Base-by-base conservation (phyloP, 257 asterid genomes). In the Datura wrightii region DNA sequence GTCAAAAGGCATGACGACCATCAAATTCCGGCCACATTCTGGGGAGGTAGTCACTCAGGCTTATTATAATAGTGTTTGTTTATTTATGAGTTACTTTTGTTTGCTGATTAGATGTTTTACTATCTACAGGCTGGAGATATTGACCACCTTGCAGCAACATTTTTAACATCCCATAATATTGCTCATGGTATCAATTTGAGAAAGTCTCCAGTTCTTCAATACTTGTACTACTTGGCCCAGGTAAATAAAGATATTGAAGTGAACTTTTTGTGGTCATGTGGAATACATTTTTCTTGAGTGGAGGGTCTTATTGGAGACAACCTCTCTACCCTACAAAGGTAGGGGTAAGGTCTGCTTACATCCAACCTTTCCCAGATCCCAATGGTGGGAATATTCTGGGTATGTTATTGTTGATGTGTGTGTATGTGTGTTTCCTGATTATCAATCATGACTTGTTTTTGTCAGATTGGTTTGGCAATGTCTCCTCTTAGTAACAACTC, bases 401-500 rank as follows among this genome's bases (percentile, higher is more conserved):
- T 18, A 58, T 58, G 11, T 4, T 34, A n/a, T 11, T 63, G n/a
- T 24, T 31, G 10, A 11, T 63, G 31, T 24, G 31, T 24, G 31
- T 24, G 31, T 24, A 24, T 24, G 10, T 53, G 55, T 42, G 53
- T 36, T 58, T 44, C 24, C 85, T 70, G 63, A 52, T 53, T 50
- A 53, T 52, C 63, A 53, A 34, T 31, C 46, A 76, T 76, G 82
- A 14, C 48, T 10, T 50, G 6, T 76, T 79, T 69, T 89, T n/a
- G 46, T 81, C 93, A 96, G 99, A 96, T 96, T 92, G 99, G 99
- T 83, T 90, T 96, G 88, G 99, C 98, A 39, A 96, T 96, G 99
- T 96, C 99, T 87, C 99, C 99, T 65, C 87, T 96, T 89, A 96
- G 99, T 95, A 96, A 96, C 92, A 96, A 96, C 91, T 96, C 99